Conservation (phyloP, 371 early-diverging fungal species). For the Mucor mucedo region DNA sequence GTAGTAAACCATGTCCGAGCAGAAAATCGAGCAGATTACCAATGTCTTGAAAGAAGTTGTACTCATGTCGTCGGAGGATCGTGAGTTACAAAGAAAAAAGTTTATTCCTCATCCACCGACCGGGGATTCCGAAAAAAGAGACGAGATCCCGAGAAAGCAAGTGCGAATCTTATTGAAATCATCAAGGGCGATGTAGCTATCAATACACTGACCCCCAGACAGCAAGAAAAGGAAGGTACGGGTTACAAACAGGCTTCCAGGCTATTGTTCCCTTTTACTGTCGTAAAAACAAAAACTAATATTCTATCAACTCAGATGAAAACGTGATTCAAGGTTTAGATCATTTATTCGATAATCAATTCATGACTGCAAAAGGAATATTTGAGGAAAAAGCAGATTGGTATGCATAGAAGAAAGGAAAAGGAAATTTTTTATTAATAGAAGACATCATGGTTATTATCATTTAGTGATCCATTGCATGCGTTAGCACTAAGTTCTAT, state of each 20-base stretch:
- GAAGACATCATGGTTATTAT: too few species aligned
- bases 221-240: conserved; percentile 49
- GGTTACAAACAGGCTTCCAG: too few species aligned
- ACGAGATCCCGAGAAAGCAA: conserved; percentile 17
- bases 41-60: conserved; percentile 23
- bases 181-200: conserved; percentile 14
- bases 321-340: conserved; percentile 44
- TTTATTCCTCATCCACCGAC: conserved; percentile 19
- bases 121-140: conserved; percentile 1
- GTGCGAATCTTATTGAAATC: conserved; percentile 26
- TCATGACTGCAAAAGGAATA: conserved; percentile 37
- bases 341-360: conserved; percentile 51
- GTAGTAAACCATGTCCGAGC: conserved; percentile 1
- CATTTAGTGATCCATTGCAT: conserved; percentile 40
- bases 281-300: neutral
- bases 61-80: conserved; percentile 15
- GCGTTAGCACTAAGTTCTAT: conserved; percentile 53
- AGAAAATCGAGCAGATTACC: conserved; percentile 23
- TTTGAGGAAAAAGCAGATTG: conserved; percentile 31
- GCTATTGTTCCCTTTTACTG: too few species aligned
- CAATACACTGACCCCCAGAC: conserved; percentile 42
- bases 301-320: conserved; percentile 30
- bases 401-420: conserved; percentile 11
- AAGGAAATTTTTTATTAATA: neutral
- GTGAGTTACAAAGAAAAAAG: conserved; percentile 1